Conservation (phyloP, 78 protist genomes). For the Dictyostelium citrinum region DNA sequence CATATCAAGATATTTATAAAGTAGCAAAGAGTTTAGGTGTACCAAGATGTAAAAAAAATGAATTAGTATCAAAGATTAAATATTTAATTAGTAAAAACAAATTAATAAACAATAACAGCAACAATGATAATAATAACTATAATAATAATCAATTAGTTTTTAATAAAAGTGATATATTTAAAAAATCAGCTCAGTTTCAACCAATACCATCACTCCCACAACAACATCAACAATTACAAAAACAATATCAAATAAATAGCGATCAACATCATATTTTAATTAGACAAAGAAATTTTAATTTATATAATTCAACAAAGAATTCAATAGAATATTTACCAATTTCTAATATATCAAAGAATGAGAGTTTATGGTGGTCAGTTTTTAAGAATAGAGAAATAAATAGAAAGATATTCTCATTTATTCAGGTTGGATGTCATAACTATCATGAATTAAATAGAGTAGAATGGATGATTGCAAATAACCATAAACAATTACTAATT, state of each 20-base stretch:
- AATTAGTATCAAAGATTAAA: not conserved
- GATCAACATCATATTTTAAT: not conserved
- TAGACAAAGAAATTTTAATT: not conserved
- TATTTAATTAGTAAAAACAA: not conserved
- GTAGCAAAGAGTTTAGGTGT: not conserved
- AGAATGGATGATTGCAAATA: not conserved
- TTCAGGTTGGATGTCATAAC: not conserved
- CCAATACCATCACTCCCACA: not conserved
- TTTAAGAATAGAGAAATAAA: not conserved
- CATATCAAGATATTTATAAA: not conserved
- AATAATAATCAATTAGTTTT: too few species aligned
- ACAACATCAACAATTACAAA: not conserved
- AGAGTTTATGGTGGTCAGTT: not conserved
- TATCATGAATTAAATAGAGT: not conserved
- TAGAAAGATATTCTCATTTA: not conserved
- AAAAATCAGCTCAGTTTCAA: not conserved
- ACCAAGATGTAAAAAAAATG: not conserved
- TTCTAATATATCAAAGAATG: not conserved
- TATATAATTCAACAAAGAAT: not conserved
- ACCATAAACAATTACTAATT: not conserved
- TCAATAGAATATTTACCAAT: not conserved
- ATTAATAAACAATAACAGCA: not conserved
- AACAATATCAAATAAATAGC: not conserved
- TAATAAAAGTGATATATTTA: too few species aligned
- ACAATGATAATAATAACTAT: not conserved